Evolutionary conservation across 2,329 filamentous ascomycete species (phyloP), one percentile per base, ranked within the genome.

Genomic region (Colletotrichum sp.): DNA sequence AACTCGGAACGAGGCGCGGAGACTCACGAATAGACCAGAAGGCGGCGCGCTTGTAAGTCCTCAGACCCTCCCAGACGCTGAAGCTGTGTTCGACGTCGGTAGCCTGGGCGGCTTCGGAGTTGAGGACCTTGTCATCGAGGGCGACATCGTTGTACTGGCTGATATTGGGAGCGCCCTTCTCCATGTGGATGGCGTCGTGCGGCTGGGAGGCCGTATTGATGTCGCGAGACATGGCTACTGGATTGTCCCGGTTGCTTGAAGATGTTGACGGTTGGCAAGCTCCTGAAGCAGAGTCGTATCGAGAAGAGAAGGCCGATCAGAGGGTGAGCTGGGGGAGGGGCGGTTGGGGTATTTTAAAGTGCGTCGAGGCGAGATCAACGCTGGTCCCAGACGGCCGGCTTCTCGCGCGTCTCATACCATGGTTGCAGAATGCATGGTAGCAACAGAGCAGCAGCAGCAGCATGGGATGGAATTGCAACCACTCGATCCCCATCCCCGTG

Each of bases 1-100:
- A 62, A 28, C 10, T 15, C 4, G 2, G 5, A 22, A 25, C 3
- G 7, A 8, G 30, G 6, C 10, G 16, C 10, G 27, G 36, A 15
- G 3, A 82, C 84, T 78, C 74, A 86, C 84, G 65, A 22, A 86
- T 81, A 6, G 85, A 86, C 85, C 85, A 86, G 25, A 86, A 80
- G 1, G 84, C 84, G 39, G 85, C 85, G 8, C 81, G 81, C 79
- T 82, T 85, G 82, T 86, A 85, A 6, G 84, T 86, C 80, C 82
- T 85, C 68, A 86, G 76, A 8, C 79, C 85, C 69, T 85, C 80
- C 39, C 80, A 68, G 52, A 86, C 76, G 22, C 80, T 79, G 58
- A 84, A 75, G 79, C 79, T 85, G 76, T 86, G 85, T 75, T 86
- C 85, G 55, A 82, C 79, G 30, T 80, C 80, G 12, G 83, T 86